Base-by-base conservation (phyloP, 2,329 filamentous ascomycete species). In the Colletotrichum echinochloae region DNA sequence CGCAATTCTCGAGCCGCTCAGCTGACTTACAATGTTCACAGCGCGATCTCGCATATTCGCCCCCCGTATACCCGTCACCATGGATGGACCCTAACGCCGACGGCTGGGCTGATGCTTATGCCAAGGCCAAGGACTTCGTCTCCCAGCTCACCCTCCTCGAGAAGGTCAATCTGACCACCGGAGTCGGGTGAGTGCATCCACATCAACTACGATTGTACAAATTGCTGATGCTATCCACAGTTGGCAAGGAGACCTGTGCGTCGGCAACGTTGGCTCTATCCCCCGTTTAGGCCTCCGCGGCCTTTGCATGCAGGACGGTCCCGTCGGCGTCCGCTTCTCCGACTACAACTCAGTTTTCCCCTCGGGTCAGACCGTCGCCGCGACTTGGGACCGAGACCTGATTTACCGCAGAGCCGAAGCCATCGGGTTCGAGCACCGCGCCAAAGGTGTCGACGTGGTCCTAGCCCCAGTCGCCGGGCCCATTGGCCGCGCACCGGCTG, bases 81-180 rank as follows among this genome's bases (percentile, higher is more conserved):
- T 97, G 94, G 94, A 91, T 92, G 82, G 88, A 92, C 73, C 91
- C 93, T 23, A 79, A 88, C 7, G 92, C 92, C 14, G 83, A 88
- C 54, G 88, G 87, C 72, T 97, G 94, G 94, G 86, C 88, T 64
- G 87, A 89, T 8, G 94, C 94, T 48, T 95, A 97, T 75, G 83
- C 82, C 26, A 91, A 92, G 79, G 95, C 95, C 1, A 89, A 88
- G 74, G 88, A 86, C 3, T 95, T 97, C 76, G 94, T 98, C 55
- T 92, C 91, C 12, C 90, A 94, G 78, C 82, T 97, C 81, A 97
- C 94, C 0, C 85, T 97, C 44, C 78, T 90, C 14, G 95, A 98
- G 80, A 98, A 97, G 83, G 94, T 98, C 81, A 98, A 98, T 80
- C 80, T 99, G 73, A 98, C 95, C 3, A 98, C 95, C 0, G 95